Evolutionary conservation across 805 yeast species (phyloP).

Genomic region (Lachancea meyersii): DNA sequence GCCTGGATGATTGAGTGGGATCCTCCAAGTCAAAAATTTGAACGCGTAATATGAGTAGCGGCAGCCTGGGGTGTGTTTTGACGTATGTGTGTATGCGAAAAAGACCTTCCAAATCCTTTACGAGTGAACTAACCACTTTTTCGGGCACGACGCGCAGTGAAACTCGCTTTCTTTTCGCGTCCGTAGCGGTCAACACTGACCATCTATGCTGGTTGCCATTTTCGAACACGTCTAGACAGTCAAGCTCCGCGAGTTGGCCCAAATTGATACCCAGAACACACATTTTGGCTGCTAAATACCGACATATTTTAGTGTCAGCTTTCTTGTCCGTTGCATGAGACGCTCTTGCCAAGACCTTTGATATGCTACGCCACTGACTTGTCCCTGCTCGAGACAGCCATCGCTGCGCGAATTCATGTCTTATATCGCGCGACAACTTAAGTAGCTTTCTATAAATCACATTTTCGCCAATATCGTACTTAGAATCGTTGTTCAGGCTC

Average conservation of each 20-base stretch:
- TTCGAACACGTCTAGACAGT: conserved; percentile 58
- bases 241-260: conserved; percentile 52
- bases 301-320: conserved; percentile 14
- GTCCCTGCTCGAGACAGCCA: conserved; percentile 21
- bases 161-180: conserved; percentile 25
- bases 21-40: conserved; percentile 56
- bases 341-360: conserved; percentile 9
- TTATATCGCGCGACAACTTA: conserved; percentile 17
- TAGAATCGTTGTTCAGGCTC: conserved; percentile 13
- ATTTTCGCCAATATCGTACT: conserved; percentile 15
- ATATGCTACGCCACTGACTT: background rate
- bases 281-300: conserved; percentile 8
- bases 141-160: conserved; percentile 42
- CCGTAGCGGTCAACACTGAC: conserved; percentile 30
- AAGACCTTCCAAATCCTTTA: conserved; percentile 43
- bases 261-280: conserved; percentile 26
- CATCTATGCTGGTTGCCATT: conserved; percentile 40
- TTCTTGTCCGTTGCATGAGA: background rate
- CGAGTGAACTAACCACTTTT: conserved; percentile 43
- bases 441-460: conserved; percentile 16
- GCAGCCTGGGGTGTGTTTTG: conserved; percentile 57
- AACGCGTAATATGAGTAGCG: conserved; percentile 54
- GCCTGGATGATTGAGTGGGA: conserved; percentile 1
- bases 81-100: conserved; percentile 61
- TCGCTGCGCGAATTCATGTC: conserved; percentile 18